phyloP scores from a whole-genome alignment of 371 early-diverging fungal species.

The Conidiobolus coronatus region DNA sequence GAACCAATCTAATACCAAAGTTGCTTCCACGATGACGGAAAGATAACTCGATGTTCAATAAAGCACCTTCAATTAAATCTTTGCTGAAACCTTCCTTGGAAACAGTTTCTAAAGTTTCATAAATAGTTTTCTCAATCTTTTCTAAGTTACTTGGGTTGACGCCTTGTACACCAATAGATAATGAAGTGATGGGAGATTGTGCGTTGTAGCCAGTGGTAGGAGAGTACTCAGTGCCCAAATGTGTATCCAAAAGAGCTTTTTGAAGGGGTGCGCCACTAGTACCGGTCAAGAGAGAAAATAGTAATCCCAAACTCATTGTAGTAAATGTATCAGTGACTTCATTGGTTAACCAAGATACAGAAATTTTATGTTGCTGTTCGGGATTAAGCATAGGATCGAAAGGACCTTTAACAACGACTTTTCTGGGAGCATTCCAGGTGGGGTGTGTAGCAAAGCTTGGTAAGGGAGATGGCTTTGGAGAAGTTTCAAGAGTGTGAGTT shows the following conservation, averaged over 20 bases:
- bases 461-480: constrained; percentile 11
- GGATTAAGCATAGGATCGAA: constrained; percentile 56
- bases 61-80: constrained; percentile 58
- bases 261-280: constrained; percentile 87
- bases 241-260: constrained; percentile 78
- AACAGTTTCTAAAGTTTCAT: constrained; percentile 35
- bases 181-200: constrained; percentile 20
- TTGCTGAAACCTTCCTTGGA: constrained; percentile 49
- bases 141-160: constrained; percentile 25
- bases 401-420: constrained; percentile 29
- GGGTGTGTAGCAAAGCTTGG: constrained; percentile 22
- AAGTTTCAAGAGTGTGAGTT: constrained; percentile 5
- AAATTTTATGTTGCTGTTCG: constrained; percentile 56
- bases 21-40: constrained; percentile 54
- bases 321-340: constrained; percentile 50
- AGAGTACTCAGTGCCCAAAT: constrained; percentile 79
- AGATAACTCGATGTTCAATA: constrained; percentile 75
- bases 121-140: constrained; percentile 40
- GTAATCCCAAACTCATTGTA: constrained; percentile 53
- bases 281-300: constrained; percentile 56
- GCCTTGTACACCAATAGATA: constrained; percentile 49
- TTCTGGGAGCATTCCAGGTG: constrained; percentile 13
- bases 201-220: constrained; percentile 72
- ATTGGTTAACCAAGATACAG: constrained; percentile 56
- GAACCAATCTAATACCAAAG: constrained; percentile 70